Percentiles rank a stretch among this genome's conserved stretches.
phyloP scores from a whole-genome alignment of 164 flowering plant genomes.

The Magnolia officinalis region DNA sequence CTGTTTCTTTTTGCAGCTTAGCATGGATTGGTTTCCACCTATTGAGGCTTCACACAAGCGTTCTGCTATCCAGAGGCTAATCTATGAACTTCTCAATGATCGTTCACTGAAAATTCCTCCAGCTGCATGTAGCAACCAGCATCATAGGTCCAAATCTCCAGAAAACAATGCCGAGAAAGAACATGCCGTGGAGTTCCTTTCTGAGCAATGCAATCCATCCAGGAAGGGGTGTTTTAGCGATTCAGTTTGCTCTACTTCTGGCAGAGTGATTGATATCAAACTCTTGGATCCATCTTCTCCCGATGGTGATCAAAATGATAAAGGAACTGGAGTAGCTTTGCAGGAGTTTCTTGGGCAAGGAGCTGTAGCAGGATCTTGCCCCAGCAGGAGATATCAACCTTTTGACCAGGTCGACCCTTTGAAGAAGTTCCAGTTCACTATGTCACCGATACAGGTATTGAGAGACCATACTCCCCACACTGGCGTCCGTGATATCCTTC shows the following conservation, averaged over 20 bases:
- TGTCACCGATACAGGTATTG: constrained; percentile 45
- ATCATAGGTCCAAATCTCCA: constrained; percentile 17
- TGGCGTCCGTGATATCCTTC: background rate
- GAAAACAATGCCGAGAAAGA: constrained; percentile 27
- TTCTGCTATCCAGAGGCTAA: constrained; percentile 50
- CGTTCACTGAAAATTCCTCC: constrained; percentile 29
- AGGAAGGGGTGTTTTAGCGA: constrained; percentile 21
- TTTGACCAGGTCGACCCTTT: constrained; percentile 32
- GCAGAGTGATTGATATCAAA: constrained; percentile 44
- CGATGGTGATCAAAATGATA: constrained; percentile 27
- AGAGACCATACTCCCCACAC: background rate
- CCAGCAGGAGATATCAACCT: constrained; percentile 31
- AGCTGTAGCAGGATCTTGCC: constrained; percentile 32
- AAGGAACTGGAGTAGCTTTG: constrained; percentile 43
- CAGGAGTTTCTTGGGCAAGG: constrained; percentile 48
- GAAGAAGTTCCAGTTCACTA: constrained; percentile 24
- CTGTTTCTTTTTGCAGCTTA: constrained; percentile 51
- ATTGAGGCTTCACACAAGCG: constrained; percentile 84
- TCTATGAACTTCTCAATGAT: constrained; percentile 46
- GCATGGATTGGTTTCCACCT: constrained; percentile 75
- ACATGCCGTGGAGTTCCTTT: constrained; percentile 30
- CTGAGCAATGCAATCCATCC: constrained; percentile 25
- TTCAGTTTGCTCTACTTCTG: constrained; percentile 21
- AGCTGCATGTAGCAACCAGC: constrained; percentile 25
- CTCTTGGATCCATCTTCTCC: constrained; percentile 33